Percentiles rank a stretch among this genome's conserved stretches.
phyloP scores from a whole-genome alignment of 2,329 filamentous ascomycete species.

The Fusarium sacchari region DNA sequence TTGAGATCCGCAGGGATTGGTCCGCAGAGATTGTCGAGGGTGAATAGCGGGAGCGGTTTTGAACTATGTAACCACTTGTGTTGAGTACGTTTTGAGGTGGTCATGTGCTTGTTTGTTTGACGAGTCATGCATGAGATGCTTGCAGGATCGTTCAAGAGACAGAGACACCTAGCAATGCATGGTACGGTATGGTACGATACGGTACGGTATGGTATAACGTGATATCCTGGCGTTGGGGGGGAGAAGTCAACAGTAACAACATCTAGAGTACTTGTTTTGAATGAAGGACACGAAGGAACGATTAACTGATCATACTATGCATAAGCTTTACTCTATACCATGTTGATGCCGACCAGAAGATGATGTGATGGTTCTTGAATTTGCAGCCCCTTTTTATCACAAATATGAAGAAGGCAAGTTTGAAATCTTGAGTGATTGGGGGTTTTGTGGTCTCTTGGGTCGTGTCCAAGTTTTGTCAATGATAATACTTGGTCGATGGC shows the following conservation, averaged over 20 bases:
- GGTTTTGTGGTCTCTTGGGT: neutral
- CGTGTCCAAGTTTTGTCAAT: neutral
- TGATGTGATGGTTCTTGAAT: neutral
- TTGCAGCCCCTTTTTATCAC: neutral
- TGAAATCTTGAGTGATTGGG: neutral
- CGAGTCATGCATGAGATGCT: constrained; percentile 9
- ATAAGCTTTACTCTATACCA: neutral
- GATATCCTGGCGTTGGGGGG: constrained; percentile 38
- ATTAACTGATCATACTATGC: constrained; percentile 7
- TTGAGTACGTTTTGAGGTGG: neutral
- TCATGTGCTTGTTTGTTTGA: neutral
- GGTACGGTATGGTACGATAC: constrained; percentile 8
- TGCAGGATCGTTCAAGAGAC: constrained; percentile 10
- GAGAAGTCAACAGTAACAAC: constrained; percentile 17
- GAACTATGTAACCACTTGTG: constrained; percentile 2
- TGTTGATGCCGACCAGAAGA: neutral
- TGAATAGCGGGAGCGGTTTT: constrained; percentile 40
- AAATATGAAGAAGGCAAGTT: neutral
- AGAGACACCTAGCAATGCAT: constrained; percentile 5
- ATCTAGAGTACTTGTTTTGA: constrained; percentile 17
- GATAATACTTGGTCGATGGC: neutral
- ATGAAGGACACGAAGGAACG: constrained; percentile 32
- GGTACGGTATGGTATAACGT: constrained; percentile 4
- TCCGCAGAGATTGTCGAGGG: constrained; percentile 65
- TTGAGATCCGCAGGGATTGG: constrained; percentile 71